These are phyloP conservation scores for Darksidea phi DNA, from an alignment of 495 filamentous ascomycete species.

Conservation along the genomic window DNA sequence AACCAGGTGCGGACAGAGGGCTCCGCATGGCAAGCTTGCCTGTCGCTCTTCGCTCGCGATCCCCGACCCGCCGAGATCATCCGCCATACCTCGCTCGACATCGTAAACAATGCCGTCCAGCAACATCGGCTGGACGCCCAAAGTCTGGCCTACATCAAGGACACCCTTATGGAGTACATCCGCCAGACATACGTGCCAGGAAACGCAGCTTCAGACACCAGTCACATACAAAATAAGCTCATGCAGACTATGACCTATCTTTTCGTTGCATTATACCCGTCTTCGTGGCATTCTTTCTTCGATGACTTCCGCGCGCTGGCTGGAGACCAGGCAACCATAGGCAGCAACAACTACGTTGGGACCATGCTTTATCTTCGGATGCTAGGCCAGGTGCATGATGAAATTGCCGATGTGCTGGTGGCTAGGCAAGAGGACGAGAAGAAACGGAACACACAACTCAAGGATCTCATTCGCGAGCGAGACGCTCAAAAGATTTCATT, in stretches of 20 bases:
- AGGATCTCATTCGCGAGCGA: conserved; percentile 79
- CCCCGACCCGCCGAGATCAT: conserved; percentile 80
- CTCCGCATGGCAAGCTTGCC: conserved; percentile 81
- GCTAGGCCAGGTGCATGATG: conserved; percentile 86
- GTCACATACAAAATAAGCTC: conserved; percentile 91
- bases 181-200: conserved; percentile 63
- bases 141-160: conserved; percentile 66
- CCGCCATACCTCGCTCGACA: conserved; percentile 81
- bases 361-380: conserved; percentile 87
- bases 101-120: conserved; percentile 87
- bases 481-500: conserved; percentile 81
- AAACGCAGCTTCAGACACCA: conserved; percentile 58
- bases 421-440: conserved; percentile 69
- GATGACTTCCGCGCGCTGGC: conserved; percentile 76
- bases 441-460: conserved; percentile 76
- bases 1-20: conserved; percentile 76
- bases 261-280: conserved; percentile 79
- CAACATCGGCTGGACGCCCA: conserved; percentile 65
- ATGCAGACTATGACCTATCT: conserved; percentile 91
- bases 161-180: conserved; percentile 75
- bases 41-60: conserved; percentile 76
- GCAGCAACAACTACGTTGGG: conserved; percentile 59
- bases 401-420: conserved; percentile 91
- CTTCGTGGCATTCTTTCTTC: conserved; percentile 82
- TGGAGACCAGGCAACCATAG: conserved; percentile 48